Base-by-base conservation (phyloP, 257 asterid genomes). In the Solanum microdontum region DNA sequence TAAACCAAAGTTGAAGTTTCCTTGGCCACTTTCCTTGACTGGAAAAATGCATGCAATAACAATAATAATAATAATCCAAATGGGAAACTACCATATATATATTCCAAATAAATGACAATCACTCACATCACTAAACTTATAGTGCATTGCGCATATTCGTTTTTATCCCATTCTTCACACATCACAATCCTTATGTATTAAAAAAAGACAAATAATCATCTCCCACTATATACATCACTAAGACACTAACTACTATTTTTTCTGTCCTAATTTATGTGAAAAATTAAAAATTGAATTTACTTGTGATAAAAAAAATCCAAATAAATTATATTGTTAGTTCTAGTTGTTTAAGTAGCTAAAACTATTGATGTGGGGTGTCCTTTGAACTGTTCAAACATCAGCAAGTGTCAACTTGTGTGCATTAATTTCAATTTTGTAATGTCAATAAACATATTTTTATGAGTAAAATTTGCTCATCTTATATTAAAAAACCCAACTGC, bases 11-110 rank as follows among this genome's bases (percentile, higher is more conserved):
- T 60, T 30, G 14, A 48, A 60, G 28, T 30, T 33, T 14, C 55
- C 19, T 87, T 60, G 92, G 90, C 90, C 87, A 40, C 91, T 84
- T 91, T 87, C 58, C 88, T 90, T 91, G 93, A 91, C 92, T 69
- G 11, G 85, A 28, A 40, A 39, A 80, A 28, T 80, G 40, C 60
- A 80, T 45, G 40, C 39, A 80, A 80, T 80, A 79, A 39, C 12
- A 69, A 21, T 37, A 77, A 76, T 43, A 77, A 76, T 43, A 77
- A 76, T 76, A 72, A 39, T 77, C 84, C 62, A 77, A 77, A 77
- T 40, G 36, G 36, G 62, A 40, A 77, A 40, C n/a, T 40, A 73
- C 45, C 43, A 8, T 39, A 39, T 79, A 39, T 79, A 79, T 8
- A 79, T 79, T 43, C 85, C 68, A 45, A 19, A 30, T 6, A 84